phyloP scores from a whole-genome alignment of 2,329 filamentous ascomycete genomes.

The Neocucurbitaria cava region DNA sequence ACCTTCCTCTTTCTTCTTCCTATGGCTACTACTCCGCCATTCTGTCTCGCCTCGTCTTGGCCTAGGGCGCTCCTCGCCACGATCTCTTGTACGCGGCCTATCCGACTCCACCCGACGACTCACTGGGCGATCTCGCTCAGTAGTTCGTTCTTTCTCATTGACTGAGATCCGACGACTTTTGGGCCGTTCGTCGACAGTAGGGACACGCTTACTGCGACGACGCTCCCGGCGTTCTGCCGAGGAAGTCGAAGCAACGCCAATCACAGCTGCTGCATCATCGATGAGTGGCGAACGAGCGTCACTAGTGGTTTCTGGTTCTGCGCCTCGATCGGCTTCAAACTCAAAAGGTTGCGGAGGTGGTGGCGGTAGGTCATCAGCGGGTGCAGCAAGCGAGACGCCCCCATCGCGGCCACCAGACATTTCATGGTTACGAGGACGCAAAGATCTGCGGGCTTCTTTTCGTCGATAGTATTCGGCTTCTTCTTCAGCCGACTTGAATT shows the following conservation, averaged over 20 bases:
- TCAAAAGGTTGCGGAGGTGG: slow-evolving; percentile 28
- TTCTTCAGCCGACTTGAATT: slow-evolving; percentile 39
- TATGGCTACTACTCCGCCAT: slow-evolving; percentile 16
- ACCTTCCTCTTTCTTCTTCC: slow-evolving; percentile 41
- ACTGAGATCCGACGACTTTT: slow-evolving; percentile 42
- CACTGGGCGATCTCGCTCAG: slow-evolving; percentile 38
- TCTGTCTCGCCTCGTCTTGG: slow-evolving; percentile 37
- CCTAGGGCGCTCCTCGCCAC: slow-evolving; percentile 31
- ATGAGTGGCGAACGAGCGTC: slow-evolving; percentile 20
- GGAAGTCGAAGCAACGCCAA: slow-evolving; percentile 36
- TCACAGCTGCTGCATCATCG: slow-evolving; percentile 36
- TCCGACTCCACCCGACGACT: slow-evolving; percentile 39
- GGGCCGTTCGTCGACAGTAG: slow-evolving; percentile 36
- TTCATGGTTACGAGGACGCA: slow-evolving; percentile 32
- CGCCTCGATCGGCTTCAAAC: slow-evolving; percentile 12
- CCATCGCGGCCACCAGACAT: slow-evolving; percentile 38
- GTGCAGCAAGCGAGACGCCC: slow-evolving; percentile 25
- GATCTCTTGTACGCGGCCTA: slow-evolving; percentile 30
- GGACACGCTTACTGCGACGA: slow-evolving; percentile 30
- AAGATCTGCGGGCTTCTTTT: slow-evolving; percentile 40
- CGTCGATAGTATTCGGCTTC: slow-evolving; percentile 41
- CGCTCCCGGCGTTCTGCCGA: slow-evolving; percentile 38
- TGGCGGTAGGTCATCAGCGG: slow-evolving; percentile 24
- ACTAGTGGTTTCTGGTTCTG: slow-evolving; percentile 11
- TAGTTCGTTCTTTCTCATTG: slow-evolving; percentile 35